Evolutionary conservation across 352 stramenopile species (phyloP), one percentile per base, ranked within the genome.

Genomic region (Thalassiosira exigua): DNA sequence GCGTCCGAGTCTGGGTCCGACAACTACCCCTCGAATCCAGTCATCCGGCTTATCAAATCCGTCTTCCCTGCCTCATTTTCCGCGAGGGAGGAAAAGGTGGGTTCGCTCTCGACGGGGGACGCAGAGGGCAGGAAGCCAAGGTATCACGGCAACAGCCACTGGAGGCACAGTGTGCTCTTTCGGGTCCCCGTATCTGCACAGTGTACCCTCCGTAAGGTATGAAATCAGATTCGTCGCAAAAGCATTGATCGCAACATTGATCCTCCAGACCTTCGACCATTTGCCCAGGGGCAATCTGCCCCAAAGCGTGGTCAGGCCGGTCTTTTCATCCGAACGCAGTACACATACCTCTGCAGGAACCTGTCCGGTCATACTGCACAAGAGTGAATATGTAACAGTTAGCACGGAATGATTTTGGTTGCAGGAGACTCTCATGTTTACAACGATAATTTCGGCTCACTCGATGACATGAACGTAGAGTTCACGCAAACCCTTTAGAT

Each of bases 401-500:
- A 44, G 7, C 36, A 14, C 36, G 14, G 36, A 14, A 7, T 17
- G 42, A 33, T 14, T 14, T 56, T 21, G 9, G 5, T 56, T 4
- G 5, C 7, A 56, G 48, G 5, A 56, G n/a, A 56, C 7, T 7
- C 48, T 21, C n/a, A n/a, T n/a, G n/a, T n/a, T 44, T 14, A 44
- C 7, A 7, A 44, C 14, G 36, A 14, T 44, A 44, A 48, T 17
- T 48, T 48, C 39, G 12, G 39, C 48, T 27, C 21, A 75, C 36
- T 77, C 48, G 51, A 79, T 84, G 7, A 50, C 26, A 50, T 84
- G 64, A 14, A 84, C 22, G 51, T 78, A 75, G 14, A 84, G 46
- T 44, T 70, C 68, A n/a, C 79, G 42, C 36, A 90, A 62, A 50
- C 56, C 85, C 26, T 42, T 44, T 12, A 90, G 33, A 52, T 60